Conservation (phyloP, 1,139 yeast species). For the Meyerozyma athensensis region DNA sequence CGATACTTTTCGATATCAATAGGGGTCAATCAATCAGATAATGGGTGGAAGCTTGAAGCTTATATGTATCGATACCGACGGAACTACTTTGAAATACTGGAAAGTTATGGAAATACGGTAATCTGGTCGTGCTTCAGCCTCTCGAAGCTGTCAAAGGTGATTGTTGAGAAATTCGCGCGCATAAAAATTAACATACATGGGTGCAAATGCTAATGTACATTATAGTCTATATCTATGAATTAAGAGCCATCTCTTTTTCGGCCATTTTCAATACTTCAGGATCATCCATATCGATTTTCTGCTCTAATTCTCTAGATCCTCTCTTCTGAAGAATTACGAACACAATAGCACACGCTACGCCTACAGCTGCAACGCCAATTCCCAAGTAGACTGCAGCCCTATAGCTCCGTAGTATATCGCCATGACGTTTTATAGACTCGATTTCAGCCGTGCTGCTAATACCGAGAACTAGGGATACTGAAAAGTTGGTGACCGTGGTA, state of each 20-base stretch:
- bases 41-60: too few species aligned
- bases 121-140: too few species aligned
- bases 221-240: too few species aligned
- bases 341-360: slow-evolving; percentile 25
- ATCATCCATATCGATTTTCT: not conserved
- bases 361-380: slow-evolving; percentile 32
- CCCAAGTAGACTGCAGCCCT: slow-evolving; percentile 44
- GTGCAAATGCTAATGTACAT: too few species aligned
- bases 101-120: too few species aligned
- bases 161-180: slow-evolving; percentile 1
- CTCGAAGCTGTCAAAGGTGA: not conserved
- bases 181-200: not conserved
- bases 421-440: slow-evolving; percentile 22
- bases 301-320: not conserved
- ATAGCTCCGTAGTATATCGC: slow-evolving; percentile 28
- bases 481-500: slow-evolving; percentile 50
- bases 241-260: too few species aligned
- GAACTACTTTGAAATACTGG: too few species aligned
- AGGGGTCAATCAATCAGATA: too few species aligned
- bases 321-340: slow-evolving; percentile 24
- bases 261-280: too few species aligned
- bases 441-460: slow-evolving; percentile 46
- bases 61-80: too few species aligned
- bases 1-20: too few species aligned
- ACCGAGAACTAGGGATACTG: slow-evolving; percentile 51